These are phyloP conservation scores for Cunninghamia lanceolata DNA, from an alignment of 75 land plant species.

Conservation along the genomic window DNA sequence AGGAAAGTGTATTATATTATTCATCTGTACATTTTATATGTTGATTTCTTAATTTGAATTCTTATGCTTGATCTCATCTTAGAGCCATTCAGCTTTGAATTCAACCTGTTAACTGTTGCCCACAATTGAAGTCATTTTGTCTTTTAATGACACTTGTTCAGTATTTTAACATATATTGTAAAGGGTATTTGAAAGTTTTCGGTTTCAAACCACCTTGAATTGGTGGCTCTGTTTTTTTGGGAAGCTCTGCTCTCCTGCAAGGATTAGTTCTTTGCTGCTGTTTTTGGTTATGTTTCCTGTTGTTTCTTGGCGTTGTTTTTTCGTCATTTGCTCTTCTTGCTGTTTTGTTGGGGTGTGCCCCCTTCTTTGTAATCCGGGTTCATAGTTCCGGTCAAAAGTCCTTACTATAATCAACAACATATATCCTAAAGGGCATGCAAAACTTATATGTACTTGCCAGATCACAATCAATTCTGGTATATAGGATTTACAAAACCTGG, in stretches of 20 bases:
- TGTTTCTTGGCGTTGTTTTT: too few species aligned
- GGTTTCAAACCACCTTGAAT: too few species aligned
- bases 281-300: too few species aligned
- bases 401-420: too few species aligned
- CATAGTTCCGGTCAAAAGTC: too few species aligned
- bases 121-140: neutral
- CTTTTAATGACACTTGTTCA: neutral
- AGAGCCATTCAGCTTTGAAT: neutral
- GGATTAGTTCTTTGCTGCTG: too few species aligned
- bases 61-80: neutral
- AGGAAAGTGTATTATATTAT: neutral
- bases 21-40: neutral
- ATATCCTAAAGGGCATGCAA: neutral
- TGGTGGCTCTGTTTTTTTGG: too few species aligned
- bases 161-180: neutral
- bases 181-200: too few species aligned
- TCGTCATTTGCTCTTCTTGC: too few species aligned
- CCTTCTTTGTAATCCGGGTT: too few species aligned
- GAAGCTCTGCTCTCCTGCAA: too few species aligned
- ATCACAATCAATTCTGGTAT: neutral
- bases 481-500: neutral
- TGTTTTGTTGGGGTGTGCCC: too few species aligned
- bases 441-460: neutral
- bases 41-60: neutral
- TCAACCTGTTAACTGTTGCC: neutral